Base-by-base conservation (phyloP, 805 yeast genomes). In the Yamadazyma kitorensis region DNA sequence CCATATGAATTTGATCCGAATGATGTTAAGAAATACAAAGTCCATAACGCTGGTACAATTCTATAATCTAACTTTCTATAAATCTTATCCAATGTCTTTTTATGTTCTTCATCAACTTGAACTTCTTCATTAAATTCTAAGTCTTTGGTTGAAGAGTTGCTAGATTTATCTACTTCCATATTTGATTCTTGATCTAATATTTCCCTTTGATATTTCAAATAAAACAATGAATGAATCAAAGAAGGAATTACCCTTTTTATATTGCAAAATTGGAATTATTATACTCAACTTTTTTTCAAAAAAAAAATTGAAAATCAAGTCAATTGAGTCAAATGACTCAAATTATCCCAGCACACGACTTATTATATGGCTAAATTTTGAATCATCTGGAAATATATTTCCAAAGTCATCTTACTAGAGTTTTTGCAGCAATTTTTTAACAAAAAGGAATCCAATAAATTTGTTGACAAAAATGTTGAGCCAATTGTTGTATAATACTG, bases 41-140 rank as follows among this genome's bases (percentile, higher is more conserved):
- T 64, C 95, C 95, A 86, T 37, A 86, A 62, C 0, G 91, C 88
- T 3, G 95, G 94, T 38, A 86, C 81, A 48, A 85, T 83, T 34
- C 94, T 68, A 29, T 54, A 51, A 52, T 85, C 95, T 16, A 85
- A 62, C 48, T 74, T 76, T 31, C 82, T 55, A 54, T 85, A 80
- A 22, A 79, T 64, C 25, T 57, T 60, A 47, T 80, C 79, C 27
- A 80, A 58, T 31, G 66, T 58, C 28, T 61, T 59, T 13, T 17
- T 30, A 17, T 34, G 9, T 7, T 19, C 22, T 19, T 19, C n/a
- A n/a, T 23, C 24, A 21, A n/a, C 9, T n/a, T 21, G 7, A 24
- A 24, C 8, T 7, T 24, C 15, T 24, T 11, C n/a, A n/a, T n/a
- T 18, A 26, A 8, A 6, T 15, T 26, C 19, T 15, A 17, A 26